Evolutionary conservation across 306 rosid species (phyloP), one percentile per base, ranked within the genome.

Genomic region (Cucumis cinereus): DNA sequence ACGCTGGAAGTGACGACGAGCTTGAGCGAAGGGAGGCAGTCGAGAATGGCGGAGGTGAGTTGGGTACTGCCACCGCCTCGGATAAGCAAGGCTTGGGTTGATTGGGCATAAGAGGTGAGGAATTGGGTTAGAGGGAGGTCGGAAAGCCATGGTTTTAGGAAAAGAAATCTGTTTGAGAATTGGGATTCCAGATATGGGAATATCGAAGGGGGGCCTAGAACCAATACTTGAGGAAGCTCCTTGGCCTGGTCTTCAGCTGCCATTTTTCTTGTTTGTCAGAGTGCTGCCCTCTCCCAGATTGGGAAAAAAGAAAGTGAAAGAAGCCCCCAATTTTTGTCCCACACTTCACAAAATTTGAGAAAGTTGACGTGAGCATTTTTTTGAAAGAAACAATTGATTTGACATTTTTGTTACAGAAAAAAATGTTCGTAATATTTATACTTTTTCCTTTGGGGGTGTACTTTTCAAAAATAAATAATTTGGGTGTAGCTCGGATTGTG

Each of bases 21-120:
- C 57, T 55, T 26, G 10, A 78, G 47, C 15, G 58, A 59, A 2
- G 77, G 75, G 20, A 70, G 77, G 47, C 26, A 66, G 36, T 19
- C 67, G 40, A 50, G 16, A 59, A 59, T 35, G 58, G n/a, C 56
- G 81, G 82, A 5, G 40, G 61, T 17, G n/a, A 77, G 49, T 10
- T 43, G 6, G 8, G 36, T 0, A 16, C 6, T 19, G 41, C 41
- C 41, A 11, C 79, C 57, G 10, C 57, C 57, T 53, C 57, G 57
- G 59, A 61, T 17, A 40, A 76, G 73, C 56, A 68, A 7, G 54
- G 74, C 82, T 55, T 3, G 17, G 17, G 23, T 50, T 17, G 56
- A 22, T 55, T 78, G 41, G 38, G 79, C 57, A 20, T 26, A 10
- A 19, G 72, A 64, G 26, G 58, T 12, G 47, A 77, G 49, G 55